Evolutionary conservation across 768 basidiomycete species (phyloP), one percentile per base, ranked within the genome.

Genomic region (Trametes gibbosa): DNA sequence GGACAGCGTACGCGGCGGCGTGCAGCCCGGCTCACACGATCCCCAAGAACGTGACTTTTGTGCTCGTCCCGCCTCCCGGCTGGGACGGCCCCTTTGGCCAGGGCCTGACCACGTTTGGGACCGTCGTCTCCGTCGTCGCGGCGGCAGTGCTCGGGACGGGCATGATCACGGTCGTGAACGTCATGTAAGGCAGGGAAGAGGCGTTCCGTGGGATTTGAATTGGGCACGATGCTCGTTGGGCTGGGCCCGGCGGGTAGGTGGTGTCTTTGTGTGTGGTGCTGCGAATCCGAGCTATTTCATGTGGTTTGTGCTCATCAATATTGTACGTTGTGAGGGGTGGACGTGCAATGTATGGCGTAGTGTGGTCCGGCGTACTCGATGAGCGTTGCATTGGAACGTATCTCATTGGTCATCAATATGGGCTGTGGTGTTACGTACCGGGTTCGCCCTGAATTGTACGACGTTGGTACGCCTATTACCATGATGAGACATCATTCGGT

Each of bases 31-130:
- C 81, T 29, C 47, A 74, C 21, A 75, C 75, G 16, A 62, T 86
- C 43, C 59, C 75, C 10, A 54, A 76, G 4, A 69, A 72, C 13
- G 66, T 76, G 40, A 74, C 29, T 10, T 32, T 77, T 21, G 70
- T 76, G 1, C 74, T 90, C 37, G 54, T 66, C 0, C 66, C 83
- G 17, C 81, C 86, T 1, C 45, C 72, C 0, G 70, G 63, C 61
- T 90, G 87, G 89, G 79, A 87, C 63, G 88, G 89, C 0, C 84
- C 84, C 4, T 74, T 76, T 55, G 80, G 75, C 14, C 72, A 75
- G 10, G 68, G 73, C n/a, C 74, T 90, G 60, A 76, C 76, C 50
- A 58, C 71, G 0, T 74, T 69, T 2, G 79, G 70, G 25, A 79
- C 79, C 0, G 76, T 74, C n/a, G 57, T 86, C 27, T 71, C 73